Conservation (phyloP, 2,329 filamentous ascomycete genomes). For the Neofusicoccum laricinum region DNA sequence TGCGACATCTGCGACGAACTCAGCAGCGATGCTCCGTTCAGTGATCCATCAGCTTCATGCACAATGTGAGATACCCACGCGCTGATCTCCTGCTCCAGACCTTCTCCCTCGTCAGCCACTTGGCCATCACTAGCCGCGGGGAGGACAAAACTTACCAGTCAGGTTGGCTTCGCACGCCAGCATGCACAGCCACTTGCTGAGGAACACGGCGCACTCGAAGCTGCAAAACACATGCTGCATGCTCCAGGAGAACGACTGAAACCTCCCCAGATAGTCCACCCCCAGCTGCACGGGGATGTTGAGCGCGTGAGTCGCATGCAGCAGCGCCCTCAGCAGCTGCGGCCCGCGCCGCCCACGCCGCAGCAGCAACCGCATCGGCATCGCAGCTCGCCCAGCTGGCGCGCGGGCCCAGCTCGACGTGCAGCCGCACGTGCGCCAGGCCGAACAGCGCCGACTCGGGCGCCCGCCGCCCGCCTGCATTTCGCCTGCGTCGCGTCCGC, state of each 20-base stretch:
- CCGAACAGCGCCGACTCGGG: background rate
- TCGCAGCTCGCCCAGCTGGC: slow-evolving; percentile 8
- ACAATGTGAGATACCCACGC: no score
- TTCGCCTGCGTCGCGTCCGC: slow-evolving; percentile 74
- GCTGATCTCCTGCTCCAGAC: no score
- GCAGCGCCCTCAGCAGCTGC: background rate
- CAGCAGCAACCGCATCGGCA: background rate
- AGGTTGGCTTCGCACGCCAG: background rate
- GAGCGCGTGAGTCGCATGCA: background rate
- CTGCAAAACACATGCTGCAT: background rate
- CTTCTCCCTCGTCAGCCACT: no score
- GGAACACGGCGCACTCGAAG: background rate
- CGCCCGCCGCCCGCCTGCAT: no score
- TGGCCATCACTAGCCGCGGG: no score
- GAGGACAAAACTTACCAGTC: background rate
- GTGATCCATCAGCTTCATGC: no score
- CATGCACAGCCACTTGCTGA: slow-evolving; percentile 1
- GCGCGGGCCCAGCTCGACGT: background rate
- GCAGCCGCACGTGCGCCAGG: background rate
- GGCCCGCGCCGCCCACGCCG: background rate
- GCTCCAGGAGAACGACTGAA: slow-evolving; percentile 1
- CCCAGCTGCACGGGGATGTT: slow-evolving; percentile 7
- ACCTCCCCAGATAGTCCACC: background rate
- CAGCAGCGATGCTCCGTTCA: no score
- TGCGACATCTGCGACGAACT: no score